phyloP scores from a whole-genome alignment of 805 yeast genomes.

The Myxozyma neotropica region DNA sequence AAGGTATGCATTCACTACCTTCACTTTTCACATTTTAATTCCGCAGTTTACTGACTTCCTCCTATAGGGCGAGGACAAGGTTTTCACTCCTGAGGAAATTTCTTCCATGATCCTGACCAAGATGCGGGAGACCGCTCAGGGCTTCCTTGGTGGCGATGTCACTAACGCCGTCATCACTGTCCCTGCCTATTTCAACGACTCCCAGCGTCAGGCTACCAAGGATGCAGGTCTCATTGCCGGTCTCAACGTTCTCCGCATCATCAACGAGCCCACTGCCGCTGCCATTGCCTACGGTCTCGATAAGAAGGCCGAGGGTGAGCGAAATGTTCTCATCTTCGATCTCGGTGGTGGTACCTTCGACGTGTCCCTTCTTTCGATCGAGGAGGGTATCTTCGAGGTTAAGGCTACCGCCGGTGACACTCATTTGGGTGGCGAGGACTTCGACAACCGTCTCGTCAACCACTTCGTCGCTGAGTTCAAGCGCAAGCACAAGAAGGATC shows the following conservation, averaged over 20 bases:
- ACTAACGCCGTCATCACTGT: conserved; percentile 94
- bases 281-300: conserved; percentile 97
- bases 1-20: conserved; percentile 42
- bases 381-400: conserved; percentile 95
- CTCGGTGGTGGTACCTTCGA: conserved; percentile 99
- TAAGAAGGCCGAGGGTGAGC: conserved; percentile 68
- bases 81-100: conserved; percentile 91
- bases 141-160: conserved; percentile 79
- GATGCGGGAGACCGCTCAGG: conserved; percentile 94
- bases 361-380: conserved; percentile 89
- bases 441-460: conserved; percentile 93
- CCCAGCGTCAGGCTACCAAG: conserved; percentile 98
- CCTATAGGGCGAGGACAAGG: conserved; percentile 70
- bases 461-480: conserved; percentile 94
- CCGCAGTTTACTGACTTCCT: not conserved
- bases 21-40: not conserved
- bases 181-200: conserved; percentile 96
- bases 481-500: conserved; percentile 96
- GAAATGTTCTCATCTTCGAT: conserved; percentile 89
- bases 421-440: conserved; percentile 98
- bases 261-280: conserved; percentile 98
- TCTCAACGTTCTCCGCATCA: conserved; percentile 88
- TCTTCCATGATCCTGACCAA: conserved; percentile 89
- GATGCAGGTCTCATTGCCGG: conserved; percentile 98
- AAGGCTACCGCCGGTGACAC: conserved; percentile 93